Conservation (phyloP, 441 rosid species). For the Brassica hybrid region DNA sequence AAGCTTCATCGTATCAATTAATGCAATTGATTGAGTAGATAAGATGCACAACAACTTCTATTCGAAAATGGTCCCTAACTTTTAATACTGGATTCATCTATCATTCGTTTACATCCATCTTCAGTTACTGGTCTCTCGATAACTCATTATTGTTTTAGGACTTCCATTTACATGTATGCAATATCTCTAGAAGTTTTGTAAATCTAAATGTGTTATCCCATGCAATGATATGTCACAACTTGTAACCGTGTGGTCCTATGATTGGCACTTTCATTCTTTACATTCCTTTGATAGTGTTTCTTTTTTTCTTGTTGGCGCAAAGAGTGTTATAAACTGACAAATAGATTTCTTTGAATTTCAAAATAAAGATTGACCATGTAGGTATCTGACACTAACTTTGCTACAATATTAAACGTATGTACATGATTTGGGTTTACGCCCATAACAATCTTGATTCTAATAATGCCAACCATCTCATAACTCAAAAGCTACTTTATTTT, state of each 20-base stretch:
- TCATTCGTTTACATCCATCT: constrained; percentile 26
- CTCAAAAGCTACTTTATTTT: not conserved
- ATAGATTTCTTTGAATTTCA: not conserved
- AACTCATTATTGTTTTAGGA: constrained; percentile 7
- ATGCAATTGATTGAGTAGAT: constrained; percentile 35
- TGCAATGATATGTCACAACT: constrained; percentile 20
- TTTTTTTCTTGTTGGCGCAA: not conserved
- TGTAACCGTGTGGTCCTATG: constrained; percentile 39
- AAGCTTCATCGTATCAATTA: constrained; percentile 16
- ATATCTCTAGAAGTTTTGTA: not conserved
- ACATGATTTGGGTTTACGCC: not conserved
- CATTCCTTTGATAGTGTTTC: not conserved
- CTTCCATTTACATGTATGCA: constrained; percentile 6
- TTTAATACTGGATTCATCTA: constrained; percentile 33
- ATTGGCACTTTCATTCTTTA: not conserved
- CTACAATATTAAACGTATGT: not conserved
- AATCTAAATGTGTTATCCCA: not conserved
- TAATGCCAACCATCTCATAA: not conserved
- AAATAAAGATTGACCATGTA: not conserved
- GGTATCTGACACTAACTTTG: not conserved
- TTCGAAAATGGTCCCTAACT: constrained; percentile 39
- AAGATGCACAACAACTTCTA: constrained; percentile 33
- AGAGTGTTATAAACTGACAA: not conserved
- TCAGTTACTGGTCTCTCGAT: constrained; percentile 33
- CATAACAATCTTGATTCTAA: not conserved